Evolutionary conservation across 768 basidiomycete species (phyloP).

Genomic region (Collybia sordida): DNA sequence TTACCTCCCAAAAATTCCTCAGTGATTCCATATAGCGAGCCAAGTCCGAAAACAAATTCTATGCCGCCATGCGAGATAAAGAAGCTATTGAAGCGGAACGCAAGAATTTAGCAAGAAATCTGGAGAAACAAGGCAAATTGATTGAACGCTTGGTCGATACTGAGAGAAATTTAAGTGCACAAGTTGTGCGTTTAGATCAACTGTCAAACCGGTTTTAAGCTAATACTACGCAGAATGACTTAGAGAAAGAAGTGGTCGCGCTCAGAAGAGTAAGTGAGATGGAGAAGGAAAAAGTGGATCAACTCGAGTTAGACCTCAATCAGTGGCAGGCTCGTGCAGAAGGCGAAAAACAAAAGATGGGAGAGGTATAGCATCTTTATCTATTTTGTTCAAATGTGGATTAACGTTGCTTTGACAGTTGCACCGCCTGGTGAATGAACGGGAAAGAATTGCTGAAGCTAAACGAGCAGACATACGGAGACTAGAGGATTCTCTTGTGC

Average conservation of each 20-base stretch:
- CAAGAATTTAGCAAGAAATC: slow-evolving; percentile 54
- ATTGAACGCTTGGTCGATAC: slow-evolving; percentile 66
- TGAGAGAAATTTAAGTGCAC: slow-evolving; percentile 57
- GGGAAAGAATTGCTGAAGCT: slow-evolving; percentile 26
- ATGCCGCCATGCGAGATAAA: slow-evolving; percentile 84
- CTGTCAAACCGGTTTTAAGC: neutral
- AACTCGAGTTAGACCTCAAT: slow-evolving; percentile 27
- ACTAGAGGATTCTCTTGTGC: slow-evolving; percentile 48
- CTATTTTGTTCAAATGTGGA: neutral
- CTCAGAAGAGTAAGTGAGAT: slow-evolving; percentile 28
- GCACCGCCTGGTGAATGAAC: slow-evolving; percentile 28
- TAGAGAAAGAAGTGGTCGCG: slow-evolving; percentile 45
- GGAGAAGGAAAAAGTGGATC: slow-evolving; percentile 21
- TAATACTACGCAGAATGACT: slow-evolving; percentile 25
- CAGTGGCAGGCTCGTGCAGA: slow-evolving; percentile 34
- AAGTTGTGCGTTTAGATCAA: slow-evolving; percentile 50
- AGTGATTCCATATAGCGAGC: slow-evolving; percentile 66
- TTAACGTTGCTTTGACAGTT: slow-evolving; percentile 20
- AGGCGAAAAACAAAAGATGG: slow-evolving; percentile 33
- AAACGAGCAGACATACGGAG: slow-evolving; percentile 37
- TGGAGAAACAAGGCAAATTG: slow-evolving; percentile 48
- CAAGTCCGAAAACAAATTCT: slow-evolving; percentile 95
- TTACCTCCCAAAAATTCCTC: neutral
- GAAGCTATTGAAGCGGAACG: slow-evolving; percentile 79
- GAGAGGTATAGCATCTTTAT: slow-evolving; percentile 36